Percentiles rank a stretch among this genome's conserved stretches.
phyloP scores from a whole-genome alignment of 768 basidiomycete species.

The Saitozyma podzolica region DNA sequence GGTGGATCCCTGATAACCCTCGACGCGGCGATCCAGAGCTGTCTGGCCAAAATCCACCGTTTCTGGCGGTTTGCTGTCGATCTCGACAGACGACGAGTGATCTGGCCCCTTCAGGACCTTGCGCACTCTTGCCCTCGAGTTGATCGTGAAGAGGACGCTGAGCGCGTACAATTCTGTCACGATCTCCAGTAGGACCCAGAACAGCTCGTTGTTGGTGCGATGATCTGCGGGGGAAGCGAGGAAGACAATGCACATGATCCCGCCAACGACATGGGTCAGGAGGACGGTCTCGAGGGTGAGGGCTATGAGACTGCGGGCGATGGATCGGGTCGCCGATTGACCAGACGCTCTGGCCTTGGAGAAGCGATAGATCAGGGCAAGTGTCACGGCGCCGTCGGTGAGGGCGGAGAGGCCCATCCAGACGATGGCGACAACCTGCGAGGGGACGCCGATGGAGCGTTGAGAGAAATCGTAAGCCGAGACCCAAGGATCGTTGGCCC shows the following conservation, averaged over 20 bases:
- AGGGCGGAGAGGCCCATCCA: conserved; percentile 49
- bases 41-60: conserved; percentile 8
- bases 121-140: conserved; percentile 15
- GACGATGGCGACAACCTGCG: conserved; percentile 42
- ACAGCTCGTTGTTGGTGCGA: conserved; percentile 35
- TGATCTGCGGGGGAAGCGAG: conserved; percentile 33
- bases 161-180: conserved; percentile 46
- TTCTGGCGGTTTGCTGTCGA: background rate
- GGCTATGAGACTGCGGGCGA: conserved; percentile 28
- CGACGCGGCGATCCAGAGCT: conserved; percentile 27
- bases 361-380: conserved; percentile 32
- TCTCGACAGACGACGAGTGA: conserved; percentile 1
- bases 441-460: conserved; percentile 37
- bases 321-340: conserved; percentile 13
- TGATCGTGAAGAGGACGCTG: conserved; percentile 45
- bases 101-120: conserved; percentile 4
- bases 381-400: conserved; percentile 37
- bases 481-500: conserved; percentile 41
- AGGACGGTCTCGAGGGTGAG: conserved; percentile 48
- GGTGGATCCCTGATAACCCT: conserved; percentile 28
- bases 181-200: conserved; percentile 46
- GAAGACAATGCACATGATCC: conserved; percentile 45
- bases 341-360: conserved; percentile 19
- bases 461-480: conserved; percentile 14
- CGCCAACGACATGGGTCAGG: conserved; percentile 42